Evolutionary conservation across 306 rosid species (phyloP).

Genomic region (Corylus avellana): DNA sequence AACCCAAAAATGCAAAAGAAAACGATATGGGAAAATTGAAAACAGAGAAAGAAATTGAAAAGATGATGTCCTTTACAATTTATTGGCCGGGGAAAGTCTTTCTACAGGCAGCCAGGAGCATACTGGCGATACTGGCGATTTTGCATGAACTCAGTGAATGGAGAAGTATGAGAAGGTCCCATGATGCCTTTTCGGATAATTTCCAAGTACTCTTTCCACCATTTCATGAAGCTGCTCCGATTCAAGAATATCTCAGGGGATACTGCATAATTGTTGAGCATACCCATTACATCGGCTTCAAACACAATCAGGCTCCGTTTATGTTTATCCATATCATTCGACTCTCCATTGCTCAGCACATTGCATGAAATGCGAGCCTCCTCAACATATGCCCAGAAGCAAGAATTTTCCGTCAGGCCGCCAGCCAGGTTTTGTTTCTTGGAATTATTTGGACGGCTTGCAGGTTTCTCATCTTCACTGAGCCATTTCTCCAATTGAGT

Average conservation of each 20-base stretch:
- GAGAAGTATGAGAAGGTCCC: conserved; percentile 19
- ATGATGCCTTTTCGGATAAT: conserved; percentile 15
- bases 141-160: conserved; percentile 42
- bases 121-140: conserved; percentile 19
- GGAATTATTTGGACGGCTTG: background rate
- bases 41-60: too few relatives aligned
- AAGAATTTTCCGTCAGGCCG: conserved; percentile 61
- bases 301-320: conserved; percentile 29
- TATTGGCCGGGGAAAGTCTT: too few relatives aligned
- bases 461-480: background rate
- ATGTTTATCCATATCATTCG: conserved; percentile 1
- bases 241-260: conserved; percentile 67
- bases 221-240: conserved; percentile 54
- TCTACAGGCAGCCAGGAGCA: conserved; percentile 20
- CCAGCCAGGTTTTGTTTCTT: conserved; percentile 28
- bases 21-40: too few relatives aligned
- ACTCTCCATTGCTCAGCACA: background rate
- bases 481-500: conserved; percentile 49
- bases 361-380: conserved; percentile 47
- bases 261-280: conserved; percentile 40
- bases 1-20: background rate
- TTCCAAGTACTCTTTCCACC: conserved; percentile 54
- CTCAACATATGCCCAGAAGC: conserved; percentile 79
- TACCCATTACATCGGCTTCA: conserved; percentile 43
- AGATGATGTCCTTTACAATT: too few relatives aligned